Evolutionary conservation across 805 yeast genomes (phyloP), one percentile per base, ranked within the genome.

Genomic region (Yarrowia sp.): DNA sequence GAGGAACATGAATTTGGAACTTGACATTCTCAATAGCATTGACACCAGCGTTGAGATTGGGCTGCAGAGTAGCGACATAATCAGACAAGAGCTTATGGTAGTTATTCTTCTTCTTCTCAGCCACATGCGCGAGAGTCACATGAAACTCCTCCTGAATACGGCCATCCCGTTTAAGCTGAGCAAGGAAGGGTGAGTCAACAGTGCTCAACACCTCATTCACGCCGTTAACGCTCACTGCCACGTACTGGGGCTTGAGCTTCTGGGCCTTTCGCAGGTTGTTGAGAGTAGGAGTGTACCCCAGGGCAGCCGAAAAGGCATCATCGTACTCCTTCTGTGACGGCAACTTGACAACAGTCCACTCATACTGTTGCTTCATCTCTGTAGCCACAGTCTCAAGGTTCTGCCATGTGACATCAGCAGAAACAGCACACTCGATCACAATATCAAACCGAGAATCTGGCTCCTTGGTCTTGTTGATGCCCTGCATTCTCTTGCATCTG

Each of bases 391-490:
- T 67, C 65, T 74, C 76, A 2, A 86, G 80, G 71, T 88, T 89
- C 0, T 67, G 65, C 38, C 82, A 81, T 0, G 88, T 82, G 22
- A 81, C 75, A 2, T 73, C 67, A 1, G 84, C 82, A 4, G 80
- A 76, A 62, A 95, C 75, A 3, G 17, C 26, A 8, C 35, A 35
- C 64, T 87, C 77, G 22, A 95, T 83, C 2, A 90, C 78, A 12
- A 77, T 66, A 72, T 90, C 93, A 77, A 92, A 93, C 38, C 72
- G 68, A 11, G 78, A 75, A 52, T 92, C 97, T 0, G 96, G 96
- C 3, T 71, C 73, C 14, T 67, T 73, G 0, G 67, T 64, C 0
- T 76, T 66, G 66, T 82, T 76, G 2, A 90, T 80, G 0, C 85
- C 83, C 71, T 90, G 89, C 70, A 87, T 90, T 65, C 95, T 77